Percentiles rank a stretch among this genome's conserved stretches.
Evolutionary conservation across 1,139 yeast species (phyloP).

Genomic region (Geotrichum europaeum): DNA sequence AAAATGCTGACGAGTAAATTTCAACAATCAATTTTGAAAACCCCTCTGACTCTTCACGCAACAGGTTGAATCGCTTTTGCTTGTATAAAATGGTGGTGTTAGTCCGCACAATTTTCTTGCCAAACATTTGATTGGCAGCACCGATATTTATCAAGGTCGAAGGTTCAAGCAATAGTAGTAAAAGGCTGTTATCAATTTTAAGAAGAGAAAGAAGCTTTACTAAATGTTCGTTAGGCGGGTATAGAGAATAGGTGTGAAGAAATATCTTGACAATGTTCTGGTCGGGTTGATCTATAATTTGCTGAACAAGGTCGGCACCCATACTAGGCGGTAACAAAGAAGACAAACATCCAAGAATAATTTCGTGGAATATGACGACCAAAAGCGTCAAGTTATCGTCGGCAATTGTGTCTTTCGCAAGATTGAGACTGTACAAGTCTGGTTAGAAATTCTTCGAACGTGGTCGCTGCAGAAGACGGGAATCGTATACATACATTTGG

Average conservation of each 20-base stretch:
- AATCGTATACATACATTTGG: conserved; percentile 19
- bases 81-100: conserved; percentile 50
- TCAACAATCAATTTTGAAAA: conserved; percentile 61
- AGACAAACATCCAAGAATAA: conserved; percentile 18
- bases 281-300: conserved; percentile 4
- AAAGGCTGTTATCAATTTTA: conserved; percentile 22
- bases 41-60: conserved; percentile 81
- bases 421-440: conserved; percentile 10
- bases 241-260: conserved; percentile 24
- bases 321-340: conserved; percentile 16
- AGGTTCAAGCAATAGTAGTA: conserved; percentile 27
- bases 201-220: conserved; percentile 21
- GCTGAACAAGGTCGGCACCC: conserved; percentile 12
- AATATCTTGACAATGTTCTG: conserved; percentile 18
- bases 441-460: background rate
- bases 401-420: conserved; percentile 13
- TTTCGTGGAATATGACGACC: conserved; percentile 24
- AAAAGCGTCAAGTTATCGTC: conserved; percentile 12
- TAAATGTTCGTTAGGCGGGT: conserved; percentile 18
- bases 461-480: background rate
- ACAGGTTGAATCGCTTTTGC: conserved; percentile 63
- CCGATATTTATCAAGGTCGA: conserved; percentile 23
- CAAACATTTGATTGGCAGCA: conserved; percentile 30
- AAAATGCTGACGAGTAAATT: conserved; percentile 40
- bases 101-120: conserved; percentile 42